phyloP scores from a whole-genome alignment of 2,329 filamentous ascomycete species.

The Dactylellina cionopaga region DNA sequence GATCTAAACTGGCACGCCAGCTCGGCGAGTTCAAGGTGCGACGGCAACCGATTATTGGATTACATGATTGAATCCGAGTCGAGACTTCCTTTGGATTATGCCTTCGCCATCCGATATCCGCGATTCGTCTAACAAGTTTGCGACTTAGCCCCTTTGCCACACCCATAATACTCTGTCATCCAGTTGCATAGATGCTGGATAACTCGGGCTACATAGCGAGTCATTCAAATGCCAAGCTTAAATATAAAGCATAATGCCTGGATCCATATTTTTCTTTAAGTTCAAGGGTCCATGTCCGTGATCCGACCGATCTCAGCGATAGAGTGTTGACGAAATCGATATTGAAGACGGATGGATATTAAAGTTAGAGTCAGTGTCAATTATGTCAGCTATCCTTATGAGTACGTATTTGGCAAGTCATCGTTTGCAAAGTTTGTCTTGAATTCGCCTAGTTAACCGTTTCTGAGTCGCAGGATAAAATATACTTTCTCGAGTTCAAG shows the following conservation, averaged over 20 bases:
- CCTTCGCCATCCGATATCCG: constrained; percentile 8
- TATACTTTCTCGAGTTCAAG: neutral
- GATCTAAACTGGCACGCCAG: constrained; percentile 9
- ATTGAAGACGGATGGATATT: too few relatives aligned
- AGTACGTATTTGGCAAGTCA: constrained; percentile 25
- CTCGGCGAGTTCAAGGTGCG: neutral
- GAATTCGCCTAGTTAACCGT: neutral
- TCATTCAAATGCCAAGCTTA: too few relatives aligned
- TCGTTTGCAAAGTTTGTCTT: neutral
- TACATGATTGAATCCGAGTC: constrained; percentile 9
- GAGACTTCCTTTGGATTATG: neutral
- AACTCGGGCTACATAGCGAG: too few relatives aligned
- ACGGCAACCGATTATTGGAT: neutral
- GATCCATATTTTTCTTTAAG: constrained; percentile 6
- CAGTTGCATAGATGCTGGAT: too few relatives aligned
- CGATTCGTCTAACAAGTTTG: neutral
- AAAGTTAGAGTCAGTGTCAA: constrained; percentile 5
- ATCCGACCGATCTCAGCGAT: neutral
- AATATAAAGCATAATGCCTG: too few relatives aligned
- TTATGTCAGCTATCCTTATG: too few relatives aligned
- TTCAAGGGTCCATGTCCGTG: neutral
- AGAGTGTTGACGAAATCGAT: neutral
- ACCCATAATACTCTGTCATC: too few relatives aligned
- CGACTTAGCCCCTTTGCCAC: neutral
- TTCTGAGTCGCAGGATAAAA: neutral